These are phyloP conservation scores for Termitomyces sp. DNA, from an alignment of 768 basidiomycete species.

Conservation along the genomic window DNA sequence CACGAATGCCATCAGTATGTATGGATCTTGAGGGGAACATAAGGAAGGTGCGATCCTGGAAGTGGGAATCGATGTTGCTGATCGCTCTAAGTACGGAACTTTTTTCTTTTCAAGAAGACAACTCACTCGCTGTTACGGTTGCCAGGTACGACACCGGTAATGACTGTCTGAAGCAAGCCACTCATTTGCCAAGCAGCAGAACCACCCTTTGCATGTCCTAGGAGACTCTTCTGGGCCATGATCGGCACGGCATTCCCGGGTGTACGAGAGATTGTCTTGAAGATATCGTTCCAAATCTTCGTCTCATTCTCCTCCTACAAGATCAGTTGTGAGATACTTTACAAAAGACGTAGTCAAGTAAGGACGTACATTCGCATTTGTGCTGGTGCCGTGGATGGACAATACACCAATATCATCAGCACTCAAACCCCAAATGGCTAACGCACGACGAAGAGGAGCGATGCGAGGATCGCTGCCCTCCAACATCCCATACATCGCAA, in stretches of 20 bases:
- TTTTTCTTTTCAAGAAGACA: not conserved
- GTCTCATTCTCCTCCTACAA: conserved; percentile 93
- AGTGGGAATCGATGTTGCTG: conserved; percentile 91
- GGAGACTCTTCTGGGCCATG: conserved; percentile 95
- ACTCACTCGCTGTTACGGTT: conserved; percentile 96
- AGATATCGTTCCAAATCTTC: conserved; percentile 92
- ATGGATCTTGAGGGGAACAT: conserved; percentile 98
- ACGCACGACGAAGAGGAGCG: conserved; percentile 88
- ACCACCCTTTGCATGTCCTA: conserved; percentile 97
- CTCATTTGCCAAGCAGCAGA: conserved; percentile 98
- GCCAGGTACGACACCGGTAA: conserved; percentile 85
- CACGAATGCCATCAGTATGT: conserved; percentile 87
- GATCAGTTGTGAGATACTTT: not conserved
- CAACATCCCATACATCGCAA: conserved; percentile 95
- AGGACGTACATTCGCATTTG: conserved; percentile 63
- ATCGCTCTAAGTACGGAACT: conserved; percentile 5
- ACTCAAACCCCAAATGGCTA: conserved; percentile 94
- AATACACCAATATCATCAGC: conserved; percentile 90
- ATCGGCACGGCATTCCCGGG: conserved; percentile 96
- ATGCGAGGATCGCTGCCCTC: conserved; percentile 82
- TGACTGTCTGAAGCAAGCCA: conserved; percentile 83
- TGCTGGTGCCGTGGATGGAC: conserved; percentile 88
- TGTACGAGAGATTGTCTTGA: conserved; percentile 83
- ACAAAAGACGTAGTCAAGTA: not conserved
- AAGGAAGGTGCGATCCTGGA: conserved; percentile 83